These are phyloP conservation scores for Kodamaea derodonti DNA, from an alignment of 1,139 yeast genomes.

Conservation along the genomic window DNA sequence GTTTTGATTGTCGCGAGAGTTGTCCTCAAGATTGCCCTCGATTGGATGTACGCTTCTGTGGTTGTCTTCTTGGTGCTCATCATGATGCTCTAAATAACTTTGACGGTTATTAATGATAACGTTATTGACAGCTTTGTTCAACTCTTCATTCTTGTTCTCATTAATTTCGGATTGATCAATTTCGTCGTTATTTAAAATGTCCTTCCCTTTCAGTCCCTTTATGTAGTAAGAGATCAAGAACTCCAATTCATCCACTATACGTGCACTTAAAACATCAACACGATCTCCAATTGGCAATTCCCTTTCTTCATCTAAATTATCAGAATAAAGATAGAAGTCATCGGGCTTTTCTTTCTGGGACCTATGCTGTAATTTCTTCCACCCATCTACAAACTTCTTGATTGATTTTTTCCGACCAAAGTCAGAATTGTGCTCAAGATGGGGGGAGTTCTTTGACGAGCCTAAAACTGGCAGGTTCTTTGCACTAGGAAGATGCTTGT, in stretches of 20 bases:
- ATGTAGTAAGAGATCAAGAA: constrained; percentile 37
- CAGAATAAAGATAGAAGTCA: constrained; percentile 1
- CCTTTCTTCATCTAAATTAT: constrained; percentile 10
- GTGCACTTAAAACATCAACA: constrained; percentile 72
- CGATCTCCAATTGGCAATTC: constrained; percentile 35
- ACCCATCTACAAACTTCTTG: constrained; percentile 39
- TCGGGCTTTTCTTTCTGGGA: constrained; percentile 5
- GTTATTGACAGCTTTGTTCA: background rate
- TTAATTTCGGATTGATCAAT: constrained; percentile 16
- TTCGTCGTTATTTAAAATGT: constrained; percentile 12
- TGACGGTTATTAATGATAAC: no score
- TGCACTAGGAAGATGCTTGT: background rate
- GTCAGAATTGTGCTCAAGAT: constrained; percentile 12
- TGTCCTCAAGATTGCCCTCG: no score
- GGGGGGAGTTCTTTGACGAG: no score
- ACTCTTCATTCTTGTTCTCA: constrained; percentile 8
- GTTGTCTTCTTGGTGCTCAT: background rate
- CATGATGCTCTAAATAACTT: constrained; percentile 4
- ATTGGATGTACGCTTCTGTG: background rate
- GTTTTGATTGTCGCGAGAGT: no score
- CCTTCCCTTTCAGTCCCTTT: constrained; percentile 5
- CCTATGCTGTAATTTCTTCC: constrained; percentile 28
- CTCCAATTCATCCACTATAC: constrained; percentile 73
- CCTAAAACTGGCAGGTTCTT: constrained; percentile 7
- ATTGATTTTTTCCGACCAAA: constrained; percentile 34